Evolutionary conservation across 106 monocot species (phyloP).

Genomic region (Dendrobium officinale): DNA sequence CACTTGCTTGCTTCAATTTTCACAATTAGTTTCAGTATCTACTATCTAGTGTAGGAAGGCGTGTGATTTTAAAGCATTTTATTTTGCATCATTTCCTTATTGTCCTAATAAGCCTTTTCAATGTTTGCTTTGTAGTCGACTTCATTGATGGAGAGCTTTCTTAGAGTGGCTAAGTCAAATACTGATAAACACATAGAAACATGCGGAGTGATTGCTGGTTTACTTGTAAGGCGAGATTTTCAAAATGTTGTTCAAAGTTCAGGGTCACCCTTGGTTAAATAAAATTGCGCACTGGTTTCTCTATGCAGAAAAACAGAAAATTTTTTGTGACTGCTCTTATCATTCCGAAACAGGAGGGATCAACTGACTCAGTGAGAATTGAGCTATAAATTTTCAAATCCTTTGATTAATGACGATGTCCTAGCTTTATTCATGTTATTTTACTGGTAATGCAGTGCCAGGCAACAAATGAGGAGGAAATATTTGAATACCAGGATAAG

Average conservation of each 20-base stretch:
- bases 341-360: slow-evolving; percentile 91
- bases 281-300: slow-evolving; percentile 5
- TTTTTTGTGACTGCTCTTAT: slow-evolving; percentile 86
- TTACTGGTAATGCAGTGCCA: slow-evolving; percentile 52
- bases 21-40: background rate
- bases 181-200: slow-evolving; percentile 84
- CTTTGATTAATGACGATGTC: background rate
- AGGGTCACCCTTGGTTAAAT: background rate
- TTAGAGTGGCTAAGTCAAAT: slow-evolving; percentile 87
- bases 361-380: slow-evolving; percentile 77
- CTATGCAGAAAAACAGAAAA: slow-evolving; percentile 76
- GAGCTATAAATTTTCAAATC: background rate
- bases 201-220: slow-evolving; percentile 96
- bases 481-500: slow-evolving; percentile 96
- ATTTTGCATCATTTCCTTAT: background rate
- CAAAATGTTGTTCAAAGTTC: background rate
- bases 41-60: background rate
- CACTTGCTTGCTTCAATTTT: background rate
- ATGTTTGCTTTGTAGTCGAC: slow-evolving; percentile 46
- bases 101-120: slow-evolving; percentile 1
- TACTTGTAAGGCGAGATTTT: slow-evolving; percentile 60
- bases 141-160: slow-evolving; percentile 79
- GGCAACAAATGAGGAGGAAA: slow-evolving; percentile 96
- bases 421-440: slow-evolving; percentile 8
- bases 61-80: background rate